Conservation (phyloP, 129 eudicot genomes). For the Heracleum sosnowskyi region DNA sequence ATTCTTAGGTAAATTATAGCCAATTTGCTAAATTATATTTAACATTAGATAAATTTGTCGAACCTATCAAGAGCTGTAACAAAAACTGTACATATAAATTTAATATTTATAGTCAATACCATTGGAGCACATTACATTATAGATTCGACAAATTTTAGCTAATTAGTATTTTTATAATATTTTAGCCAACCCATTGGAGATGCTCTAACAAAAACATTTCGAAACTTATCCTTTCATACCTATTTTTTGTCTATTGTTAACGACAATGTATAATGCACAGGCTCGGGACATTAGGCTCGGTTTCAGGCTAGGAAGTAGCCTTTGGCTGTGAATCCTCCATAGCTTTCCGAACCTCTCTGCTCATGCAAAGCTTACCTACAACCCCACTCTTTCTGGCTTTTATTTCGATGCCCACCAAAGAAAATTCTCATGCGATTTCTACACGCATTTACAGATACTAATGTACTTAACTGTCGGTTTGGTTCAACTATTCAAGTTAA, state of each 20-base stretch:
- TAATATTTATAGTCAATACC: too few relatives aligned
- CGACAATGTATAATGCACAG: constrained; percentile 43
- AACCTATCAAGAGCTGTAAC: too few relatives aligned
- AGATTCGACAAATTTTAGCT: too few relatives aligned
- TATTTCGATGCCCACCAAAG: background rate
- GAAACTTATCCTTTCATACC: background rate
- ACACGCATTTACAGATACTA: background rate
- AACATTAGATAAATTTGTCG: too few relatives aligned
- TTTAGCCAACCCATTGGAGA: too few relatives aligned
- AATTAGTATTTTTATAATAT: too few relatives aligned
- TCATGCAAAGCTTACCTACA: constrained; percentile 20
- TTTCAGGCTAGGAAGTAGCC: constrained; percentile 21
- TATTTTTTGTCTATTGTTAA: background rate
- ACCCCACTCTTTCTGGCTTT: constrained; percentile 10
- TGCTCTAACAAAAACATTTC: too few relatives aligned
- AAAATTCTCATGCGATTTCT: background rate
- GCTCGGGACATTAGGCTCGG: constrained; percentile 21
- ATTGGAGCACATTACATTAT: too few relatives aligned
- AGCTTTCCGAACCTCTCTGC: constrained; percentile 25
- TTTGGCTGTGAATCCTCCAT: constrained; percentile 22
- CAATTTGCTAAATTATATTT: too few relatives aligned
- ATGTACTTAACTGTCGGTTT: background rate
- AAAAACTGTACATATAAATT: too few relatives aligned
- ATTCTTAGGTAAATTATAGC: too few relatives aligned
- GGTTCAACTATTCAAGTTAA: background rate